These are phyloP conservation scores for Tilletia horrida DNA, from an alignment of 1,284 basidiomycete species.

Conservation along the genomic window DNA sequence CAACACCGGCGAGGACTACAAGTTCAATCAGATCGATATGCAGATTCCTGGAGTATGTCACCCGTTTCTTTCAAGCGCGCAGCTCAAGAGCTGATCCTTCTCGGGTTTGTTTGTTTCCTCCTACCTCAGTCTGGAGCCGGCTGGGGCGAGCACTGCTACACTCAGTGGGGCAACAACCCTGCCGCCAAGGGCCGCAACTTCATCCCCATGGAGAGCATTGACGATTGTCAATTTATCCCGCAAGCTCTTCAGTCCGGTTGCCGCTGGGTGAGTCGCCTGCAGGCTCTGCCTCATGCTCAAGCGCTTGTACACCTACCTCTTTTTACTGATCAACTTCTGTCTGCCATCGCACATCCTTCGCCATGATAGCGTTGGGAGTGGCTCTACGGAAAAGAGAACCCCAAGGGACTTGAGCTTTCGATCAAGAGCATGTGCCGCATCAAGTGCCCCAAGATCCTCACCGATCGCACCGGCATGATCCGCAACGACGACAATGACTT, in stretches of 20 bases:
- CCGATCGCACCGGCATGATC: background rate
- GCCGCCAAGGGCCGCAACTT: background rate
- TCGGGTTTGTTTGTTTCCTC: background rate
- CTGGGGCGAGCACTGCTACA: background rate
- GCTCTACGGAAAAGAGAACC: background rate
- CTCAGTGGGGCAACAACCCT: background rate
- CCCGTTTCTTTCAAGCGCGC: no score
- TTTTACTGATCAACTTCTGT: background rate
- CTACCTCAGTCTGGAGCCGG: background rate
- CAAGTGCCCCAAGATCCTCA: conserved; percentile 9
- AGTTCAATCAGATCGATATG: conserved; percentile 7
- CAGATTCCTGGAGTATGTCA: background rate
- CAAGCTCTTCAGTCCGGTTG: background rate
- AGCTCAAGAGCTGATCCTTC: no score
- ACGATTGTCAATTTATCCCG: background rate
- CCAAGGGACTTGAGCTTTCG: background rate
- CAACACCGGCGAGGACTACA: background rate
- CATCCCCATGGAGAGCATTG: background rate
- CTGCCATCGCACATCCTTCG: no score
- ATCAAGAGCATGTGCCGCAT: conserved; percentile 11
- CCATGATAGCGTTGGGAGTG: conserved; percentile 3
- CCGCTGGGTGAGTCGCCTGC: background rate
- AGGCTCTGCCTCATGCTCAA: background rate
- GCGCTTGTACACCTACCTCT: background rate
- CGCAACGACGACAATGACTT: background rate